Base-by-base conservation (phyloP, 1,139 yeast species). In the Yamadazyma blattariae region DNA sequence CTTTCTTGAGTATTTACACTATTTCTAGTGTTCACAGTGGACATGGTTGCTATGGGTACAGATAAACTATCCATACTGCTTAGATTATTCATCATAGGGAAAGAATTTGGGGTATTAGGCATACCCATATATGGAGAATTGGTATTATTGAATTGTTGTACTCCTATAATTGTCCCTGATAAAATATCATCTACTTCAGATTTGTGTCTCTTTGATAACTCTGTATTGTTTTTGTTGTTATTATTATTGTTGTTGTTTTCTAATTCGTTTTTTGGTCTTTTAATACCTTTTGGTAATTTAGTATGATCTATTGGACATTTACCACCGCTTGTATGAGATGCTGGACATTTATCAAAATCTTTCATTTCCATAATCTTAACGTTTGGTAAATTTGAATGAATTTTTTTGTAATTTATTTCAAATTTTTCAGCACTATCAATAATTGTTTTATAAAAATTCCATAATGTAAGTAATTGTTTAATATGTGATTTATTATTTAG, bases 391-490 rank as follows among this genome's bases (percentile, higher is more conserved):
- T 59, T 56, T 5, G 60, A 55, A 46, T 66, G 75, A 19, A 66
- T 48, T 34, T 57, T 60, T 14, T 64, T 64, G 42, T 65, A 63
- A 38, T 59, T 60, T 22, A 60, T 44, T 32, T 50, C 57, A 48
- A 61, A 51, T 35, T 57, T 59, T 33, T 48, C 56, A 9, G 63
- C 50, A 36, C 58, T 58, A 22, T 59, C 57, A 16, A 66, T 53
- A 36, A 68, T 60, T 1, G 70, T 64, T 38, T 61, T 44, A 47
- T 68, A 68, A 35, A 68, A 67, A 30, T 56, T 59, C 76, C 76
- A 70, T 35, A 67, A 53, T 41, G 66, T 65, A 8, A 57, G 45
- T 8, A 65, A 45, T 36, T 63, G 59, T n/a, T 30, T 36, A 2
- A 57, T 44, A 35, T 54, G 54, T 3, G 47, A 57, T 29, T 55